Base-by-base conservation (phyloP, 441 rosid species). In the Erysimum cheiri region DNA sequence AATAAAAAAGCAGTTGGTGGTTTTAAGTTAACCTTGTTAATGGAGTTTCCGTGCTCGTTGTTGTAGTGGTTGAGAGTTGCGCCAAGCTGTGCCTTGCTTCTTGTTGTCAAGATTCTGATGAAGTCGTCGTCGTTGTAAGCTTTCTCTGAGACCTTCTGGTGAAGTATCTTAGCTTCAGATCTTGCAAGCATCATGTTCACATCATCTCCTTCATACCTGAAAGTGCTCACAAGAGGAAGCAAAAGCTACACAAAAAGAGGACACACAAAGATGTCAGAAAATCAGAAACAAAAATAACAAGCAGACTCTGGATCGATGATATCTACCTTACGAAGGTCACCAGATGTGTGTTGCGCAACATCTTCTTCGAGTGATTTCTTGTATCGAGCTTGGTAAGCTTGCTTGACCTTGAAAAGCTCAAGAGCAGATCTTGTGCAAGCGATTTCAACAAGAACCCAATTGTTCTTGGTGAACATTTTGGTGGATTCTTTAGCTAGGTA, bases 341-440 rank as follows among this genome's bases (percentile, higher is more conserved):
- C 97, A 31, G 81, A 80, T 11, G 93, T 86, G 83, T 91, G 98
- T 37, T 86, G 63, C 2, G 96, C 96, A 14, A 94, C 93, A 83
- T 91, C 98, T 81, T 94, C 98, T 79, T 94, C 98, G 0, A 94
- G 84, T 19, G 96, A 94, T 74, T 78, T 88, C 87, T 88, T 90
- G 69, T 80, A 87, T 0, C 83, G 92, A 77, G 86, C 83, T 71
- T 90, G 97, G 70, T 94, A 91, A 50, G 97, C 93, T 72, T 89
- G 88, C 81, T 87, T 89, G 47, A 62, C 86, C 26, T 74, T 83
- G 40, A 87, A 73, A 33, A 94, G 84, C 41, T 85, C 89, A 52
- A 47, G 48, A 1, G 96, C 83, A 63, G 96, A 68, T 69, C 97
- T 88, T 0, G 92, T 80, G 55, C 98, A 87, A 35, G 96, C 96